Evolutionary conservation across 2,329 filamentous ascomycete species (phyloP).

Genomic region (Blumeriella jaapii): DNA sequence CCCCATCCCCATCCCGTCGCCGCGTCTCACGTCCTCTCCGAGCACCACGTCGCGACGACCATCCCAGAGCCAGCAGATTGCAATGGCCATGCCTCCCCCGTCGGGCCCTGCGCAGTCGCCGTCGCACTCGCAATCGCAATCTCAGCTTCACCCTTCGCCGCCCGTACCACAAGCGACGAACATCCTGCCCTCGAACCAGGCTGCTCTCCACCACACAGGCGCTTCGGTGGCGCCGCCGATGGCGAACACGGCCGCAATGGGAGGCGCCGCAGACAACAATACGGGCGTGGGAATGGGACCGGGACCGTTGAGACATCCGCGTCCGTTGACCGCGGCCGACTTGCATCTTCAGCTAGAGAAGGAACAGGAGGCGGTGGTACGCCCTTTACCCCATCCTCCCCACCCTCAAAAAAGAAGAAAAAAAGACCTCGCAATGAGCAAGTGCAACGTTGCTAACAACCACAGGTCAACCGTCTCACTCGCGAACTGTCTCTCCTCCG

Average conservation of each 20-base stretch:
- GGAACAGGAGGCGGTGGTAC: constrained; percentile 86
- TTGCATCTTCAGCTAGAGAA: constrained; percentile 84
- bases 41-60: not conserved
- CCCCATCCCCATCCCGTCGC: constrained; percentile 18
- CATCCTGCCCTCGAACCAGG: constrained; percentile 26
- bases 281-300: constrained; percentile 43
- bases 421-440: too few species aligned
- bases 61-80: constrained; percentile 19
- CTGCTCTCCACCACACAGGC: constrained; percentile 16
- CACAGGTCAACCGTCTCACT: constrained; percentile 80
- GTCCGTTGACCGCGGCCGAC: constrained; percentile 79
- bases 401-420: not conserved
- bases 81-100: not conserved
- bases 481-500: constrained; percentile 81
- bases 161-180: constrained; percentile 18
- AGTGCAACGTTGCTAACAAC: too few species aligned
- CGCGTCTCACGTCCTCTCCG: constrained; percentile 16
- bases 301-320: constrained; percentile 73
- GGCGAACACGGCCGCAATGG: constrained; percentile 10
- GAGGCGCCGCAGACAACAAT: constrained; percentile 24
- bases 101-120: not conserved
- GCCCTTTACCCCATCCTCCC: constrained; percentile 24
- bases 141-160: constrained; percentile 10
- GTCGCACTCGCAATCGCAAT: constrained; percentile 1
- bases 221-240: constrained; percentile 18